Percentiles rank a stretch among this genome's conserved stretches.
These are phyloP conservation scores for Eucalyptus globulus DNA, from an alignment of 345 rosid species.

Conservation along the genomic window DNA sequence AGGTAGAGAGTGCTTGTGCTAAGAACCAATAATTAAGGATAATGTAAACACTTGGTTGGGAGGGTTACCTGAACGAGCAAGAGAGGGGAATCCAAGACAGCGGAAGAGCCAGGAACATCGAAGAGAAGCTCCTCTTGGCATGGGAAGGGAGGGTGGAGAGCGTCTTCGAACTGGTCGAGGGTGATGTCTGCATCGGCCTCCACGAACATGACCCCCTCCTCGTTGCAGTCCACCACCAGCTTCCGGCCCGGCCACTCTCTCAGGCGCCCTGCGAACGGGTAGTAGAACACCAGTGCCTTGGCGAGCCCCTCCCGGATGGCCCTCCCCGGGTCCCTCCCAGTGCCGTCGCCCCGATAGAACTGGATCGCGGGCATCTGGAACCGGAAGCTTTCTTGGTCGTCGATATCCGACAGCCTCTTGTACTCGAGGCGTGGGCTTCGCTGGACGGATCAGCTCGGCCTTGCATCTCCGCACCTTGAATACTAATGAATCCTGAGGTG, in stretches of 20 bases:
- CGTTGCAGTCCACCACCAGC: constrained; percentile 1
- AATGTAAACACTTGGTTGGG: background rate
- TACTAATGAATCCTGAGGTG: too few species aligned
- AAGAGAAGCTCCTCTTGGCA: background rate
- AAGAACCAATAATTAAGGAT: background rate
- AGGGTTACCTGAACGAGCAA: background rate
- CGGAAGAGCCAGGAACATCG: background rate
- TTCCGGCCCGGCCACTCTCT: background rate
- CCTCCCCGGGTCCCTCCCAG: too few species aligned
- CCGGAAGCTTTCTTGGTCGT: too few species aligned
- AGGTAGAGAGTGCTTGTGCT: background rate
- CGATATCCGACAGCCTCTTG: too few species aligned
- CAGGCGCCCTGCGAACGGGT: background rate
- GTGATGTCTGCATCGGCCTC: background rate
- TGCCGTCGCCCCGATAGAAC: too few species aligned
- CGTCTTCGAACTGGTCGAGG: background rate
- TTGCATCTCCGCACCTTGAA: too few species aligned
- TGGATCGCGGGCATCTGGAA: too few species aligned
- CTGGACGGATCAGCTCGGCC: too few species aligned
- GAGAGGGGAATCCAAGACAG: background rate
- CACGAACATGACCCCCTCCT: background rate
- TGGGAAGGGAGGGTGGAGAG: background rate
- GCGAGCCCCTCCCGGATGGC: background rate
- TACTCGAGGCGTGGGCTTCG: too few species aligned
- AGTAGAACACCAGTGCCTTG: constrained; percentile 1